Evolutionary conservation across 176 grass and related monocot genomes (phyloP).

Genomic region (Alloteropsis semialata): DNA sequence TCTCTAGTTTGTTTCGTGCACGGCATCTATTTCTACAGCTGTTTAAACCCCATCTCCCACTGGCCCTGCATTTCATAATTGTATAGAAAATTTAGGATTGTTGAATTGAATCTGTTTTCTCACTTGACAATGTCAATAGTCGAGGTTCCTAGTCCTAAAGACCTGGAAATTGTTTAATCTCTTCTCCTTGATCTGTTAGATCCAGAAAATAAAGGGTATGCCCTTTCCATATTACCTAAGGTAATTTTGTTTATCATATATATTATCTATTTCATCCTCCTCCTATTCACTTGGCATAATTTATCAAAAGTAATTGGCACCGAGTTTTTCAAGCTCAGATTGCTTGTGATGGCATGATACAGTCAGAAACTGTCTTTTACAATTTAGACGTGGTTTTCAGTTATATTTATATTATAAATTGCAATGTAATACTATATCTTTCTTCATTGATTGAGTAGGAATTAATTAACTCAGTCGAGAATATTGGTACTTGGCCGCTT

Average conservation of each 20-base stretch:
- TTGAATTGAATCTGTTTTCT: background rate
- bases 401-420: background rate
- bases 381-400: background rate
- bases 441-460: background rate
- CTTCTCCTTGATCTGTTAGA: slow-evolving; percentile 15
- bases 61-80: background rate
- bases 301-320: background rate
- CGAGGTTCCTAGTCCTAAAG: background rate
- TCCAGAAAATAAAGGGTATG: background rate
- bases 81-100: background rate
- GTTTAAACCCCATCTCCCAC: background rate
- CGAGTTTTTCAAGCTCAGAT: slow-evolving; percentile 12
- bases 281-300: slow-evolving; percentile 7
- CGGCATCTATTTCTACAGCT: background rate
- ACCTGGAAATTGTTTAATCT: background rate
- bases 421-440: background rate
- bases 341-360: background rate
- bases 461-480: background rate
- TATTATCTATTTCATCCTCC: background rate
- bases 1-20: background rate
- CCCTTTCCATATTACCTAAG: slow-evolving; percentile 2
- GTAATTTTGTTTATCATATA: background rate
- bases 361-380: background rate
- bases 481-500: background rate
- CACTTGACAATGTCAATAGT: background rate